A percentile compares a stretch with the other conserved stretches of the same genome.
Evolutionary conservation across 2,329 filamentous ascomycete genomes (phyloP).

Genomic region (Pseudophaeomoniella oleicola): DNA sequence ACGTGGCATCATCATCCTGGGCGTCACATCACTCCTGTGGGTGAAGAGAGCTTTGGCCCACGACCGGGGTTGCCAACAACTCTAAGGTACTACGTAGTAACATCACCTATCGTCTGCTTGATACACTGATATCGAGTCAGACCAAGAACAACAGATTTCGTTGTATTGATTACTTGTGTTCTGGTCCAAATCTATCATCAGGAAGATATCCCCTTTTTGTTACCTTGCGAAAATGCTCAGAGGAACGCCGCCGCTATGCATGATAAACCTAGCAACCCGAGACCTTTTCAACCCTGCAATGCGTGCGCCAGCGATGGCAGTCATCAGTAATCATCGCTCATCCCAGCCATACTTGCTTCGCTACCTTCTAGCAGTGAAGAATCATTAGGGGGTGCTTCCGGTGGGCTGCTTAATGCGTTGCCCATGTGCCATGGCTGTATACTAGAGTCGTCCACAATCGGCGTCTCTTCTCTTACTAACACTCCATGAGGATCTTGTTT

Average conservation of each 20-base stretch:
- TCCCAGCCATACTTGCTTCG: constrained; percentile 1
- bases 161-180: too few relatives aligned
- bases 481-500: constrained; percentile 3
- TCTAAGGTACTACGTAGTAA: too few relatives aligned
- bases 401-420: constrained; percentile 1
- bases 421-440: neutral
- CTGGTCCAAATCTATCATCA: too few relatives aligned
- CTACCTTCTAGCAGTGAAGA: neutral
- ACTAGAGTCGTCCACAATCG: neutral
- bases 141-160: too few relatives aligned
- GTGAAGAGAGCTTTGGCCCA: too few relatives aligned
- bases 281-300: neutral
- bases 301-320: neutral
- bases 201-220: too few relatives aligned
- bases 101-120: too few relatives aligned
- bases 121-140: too few relatives aligned
- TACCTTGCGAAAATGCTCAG: neutral
- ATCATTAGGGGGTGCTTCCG: neutral
- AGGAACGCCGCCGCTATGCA: neutral
- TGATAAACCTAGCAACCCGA: neutral
- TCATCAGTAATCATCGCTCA: constrained; percentile 2
- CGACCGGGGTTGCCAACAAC: too few relatives aligned
- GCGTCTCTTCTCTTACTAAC: neutral
- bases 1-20: too few relatives aligned
- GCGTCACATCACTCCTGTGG: too few relatives aligned